These are phyloP conservation scores for Aspergillus brunneoviolaceus DNA, from an alignment of 2,329 filamentous ascomycete species.

Conservation along the genomic window DNA sequence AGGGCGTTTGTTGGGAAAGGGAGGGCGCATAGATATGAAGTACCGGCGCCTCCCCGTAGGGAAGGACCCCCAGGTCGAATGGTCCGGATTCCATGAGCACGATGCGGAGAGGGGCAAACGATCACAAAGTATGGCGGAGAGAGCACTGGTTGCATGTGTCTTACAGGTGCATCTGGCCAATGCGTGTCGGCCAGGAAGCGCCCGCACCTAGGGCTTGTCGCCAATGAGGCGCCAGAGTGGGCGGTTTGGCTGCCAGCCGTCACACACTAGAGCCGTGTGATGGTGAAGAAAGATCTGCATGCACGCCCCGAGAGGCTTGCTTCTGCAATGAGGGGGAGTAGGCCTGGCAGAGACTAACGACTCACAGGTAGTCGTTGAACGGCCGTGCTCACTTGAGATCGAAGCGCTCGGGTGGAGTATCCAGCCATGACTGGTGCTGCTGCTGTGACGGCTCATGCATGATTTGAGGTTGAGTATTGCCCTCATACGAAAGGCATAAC, in stretches of 20 bases:
- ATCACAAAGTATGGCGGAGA: constrained; percentile 21
- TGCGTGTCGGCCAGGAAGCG: constrained; percentile 35
- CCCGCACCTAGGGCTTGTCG: constrained; percentile 27
- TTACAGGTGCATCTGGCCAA: constrained; percentile 36
- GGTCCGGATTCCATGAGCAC: constrained; percentile 20
- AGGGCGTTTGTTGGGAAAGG: constrained; percentile 21
- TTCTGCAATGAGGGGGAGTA: no score
- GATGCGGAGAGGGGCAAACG: constrained; percentile 29
- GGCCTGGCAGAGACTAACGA: no score
- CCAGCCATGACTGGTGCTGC: not conserved
- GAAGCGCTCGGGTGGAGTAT: constrained; percentile 13
- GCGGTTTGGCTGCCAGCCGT: constrained; percentile 26
- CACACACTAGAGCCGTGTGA: constrained; percentile 38
- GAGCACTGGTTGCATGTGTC: constrained; percentile 23
- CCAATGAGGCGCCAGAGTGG: constrained; percentile 29
- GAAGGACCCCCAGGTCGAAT: constrained; percentile 14
- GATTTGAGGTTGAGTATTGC: not conserved
- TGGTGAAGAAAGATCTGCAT: constrained; percentile 31
- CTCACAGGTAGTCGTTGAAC: no score
- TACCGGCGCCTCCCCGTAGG: constrained; percentile 5
- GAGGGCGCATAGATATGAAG: constrained; percentile 32
- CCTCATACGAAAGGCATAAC: not conserved
- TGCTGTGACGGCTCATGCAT: constrained; percentile 15
- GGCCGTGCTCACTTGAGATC: not conserved
- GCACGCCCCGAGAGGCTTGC: not conserved